Evolutionary conservation across 176 grass and related monocot genomes (phyloP).

Genomic region (Oryza meridionalis): DNA sequence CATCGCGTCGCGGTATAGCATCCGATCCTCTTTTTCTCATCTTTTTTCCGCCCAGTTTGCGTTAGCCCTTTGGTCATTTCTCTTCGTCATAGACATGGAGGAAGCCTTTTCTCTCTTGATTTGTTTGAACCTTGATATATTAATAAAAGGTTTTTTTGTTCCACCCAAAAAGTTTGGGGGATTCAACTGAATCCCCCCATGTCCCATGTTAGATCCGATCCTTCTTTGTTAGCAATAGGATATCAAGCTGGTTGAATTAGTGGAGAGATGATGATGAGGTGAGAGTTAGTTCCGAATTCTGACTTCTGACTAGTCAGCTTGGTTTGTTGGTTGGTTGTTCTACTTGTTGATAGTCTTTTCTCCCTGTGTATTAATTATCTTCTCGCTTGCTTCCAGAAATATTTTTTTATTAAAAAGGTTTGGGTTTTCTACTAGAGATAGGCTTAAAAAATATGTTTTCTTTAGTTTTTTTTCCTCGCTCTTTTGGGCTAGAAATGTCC

Average conservation of each 20-base stretch:
- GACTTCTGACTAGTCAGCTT: background rate
- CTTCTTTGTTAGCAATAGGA: background rate
- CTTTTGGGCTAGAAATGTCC: slow-evolving; percentile 4
- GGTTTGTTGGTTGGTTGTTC: background rate
- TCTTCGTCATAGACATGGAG: too few relatives aligned
- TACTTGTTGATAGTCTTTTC: background rate
- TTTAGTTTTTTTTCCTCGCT: background rate
- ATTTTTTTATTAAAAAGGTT: background rate
- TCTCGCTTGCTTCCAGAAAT: slow-evolving; percentile 14
- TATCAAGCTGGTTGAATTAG: background rate
- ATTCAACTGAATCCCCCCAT: too few relatives aligned
- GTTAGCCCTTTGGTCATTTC: too few relatives aligned
- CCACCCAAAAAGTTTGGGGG: background rate
- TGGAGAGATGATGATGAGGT: background rate
- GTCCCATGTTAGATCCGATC: too few relatives aligned
- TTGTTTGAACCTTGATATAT: too few relatives aligned
- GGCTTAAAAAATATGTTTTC: background rate
- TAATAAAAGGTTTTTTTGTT: too few relatives aligned
- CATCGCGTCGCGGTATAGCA: too few relatives aligned
- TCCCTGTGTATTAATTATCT: background rate
- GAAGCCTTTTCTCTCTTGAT: too few relatives aligned
- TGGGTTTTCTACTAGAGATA: slow-evolving; percentile 13
- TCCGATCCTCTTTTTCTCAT: too few relatives aligned
- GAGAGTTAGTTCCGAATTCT: background rate
- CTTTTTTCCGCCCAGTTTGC: too few relatives aligned